Percentiles rank a stretch among this genome's conserved stretches.
Evolutionary conservation across 495 filamentous ascomycete species (phyloP).

Genomic region (Aspergillus mulundensis): DNA sequence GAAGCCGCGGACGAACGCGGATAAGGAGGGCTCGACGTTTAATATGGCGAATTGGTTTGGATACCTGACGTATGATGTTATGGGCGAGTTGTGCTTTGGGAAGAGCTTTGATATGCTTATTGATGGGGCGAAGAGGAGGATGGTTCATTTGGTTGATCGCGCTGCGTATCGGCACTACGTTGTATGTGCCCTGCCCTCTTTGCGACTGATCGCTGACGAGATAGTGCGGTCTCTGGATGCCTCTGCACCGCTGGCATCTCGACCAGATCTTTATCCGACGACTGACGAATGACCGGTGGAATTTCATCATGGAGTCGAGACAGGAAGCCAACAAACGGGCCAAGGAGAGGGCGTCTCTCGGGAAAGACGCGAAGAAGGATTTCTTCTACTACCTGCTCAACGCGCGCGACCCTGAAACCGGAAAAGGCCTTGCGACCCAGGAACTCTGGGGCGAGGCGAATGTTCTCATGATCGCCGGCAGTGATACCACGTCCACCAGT

Average conservation of each 20-base stretch:
- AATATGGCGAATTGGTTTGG: constrained; percentile 51
- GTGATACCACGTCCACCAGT: constrained; percentile 57
- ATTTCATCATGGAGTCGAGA: constrained; percentile 58
- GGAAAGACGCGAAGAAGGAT: constrained; percentile 60
- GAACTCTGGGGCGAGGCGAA: constrained; percentile 72
- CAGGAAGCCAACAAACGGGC: constrained; percentile 54
- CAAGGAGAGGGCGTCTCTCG: constrained; percentile 39
- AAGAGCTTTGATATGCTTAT: constrained; percentile 57
- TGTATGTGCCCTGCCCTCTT: constrained; percentile 28
- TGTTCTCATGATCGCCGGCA: constrained; percentile 55
- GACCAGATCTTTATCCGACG: constrained; percentile 57
- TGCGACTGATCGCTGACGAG: neutral
- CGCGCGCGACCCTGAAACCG: constrained; percentile 56
- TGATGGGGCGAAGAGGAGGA: constrained; percentile 34
- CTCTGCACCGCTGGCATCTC: constrained; percentile 49
- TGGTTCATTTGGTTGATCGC: constrained; percentile 48
- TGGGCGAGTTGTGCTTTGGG: constrained; percentile 51
- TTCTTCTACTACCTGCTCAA: constrained; percentile 57
- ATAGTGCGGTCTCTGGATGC: constrained; percentile 58
- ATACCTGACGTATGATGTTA: constrained; percentile 50
- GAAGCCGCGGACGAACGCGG: constrained; percentile 6
- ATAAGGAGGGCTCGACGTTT: constrained; percentile 27
- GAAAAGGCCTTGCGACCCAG: constrained; percentile 57
- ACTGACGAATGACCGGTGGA: constrained; percentile 53
- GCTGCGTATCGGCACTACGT: constrained; percentile 52